These are phyloP conservation scores for Phanerochaete carnosa DNA, from an alignment of 768 basidiomycete species.

Conservation along the genomic window DNA sequence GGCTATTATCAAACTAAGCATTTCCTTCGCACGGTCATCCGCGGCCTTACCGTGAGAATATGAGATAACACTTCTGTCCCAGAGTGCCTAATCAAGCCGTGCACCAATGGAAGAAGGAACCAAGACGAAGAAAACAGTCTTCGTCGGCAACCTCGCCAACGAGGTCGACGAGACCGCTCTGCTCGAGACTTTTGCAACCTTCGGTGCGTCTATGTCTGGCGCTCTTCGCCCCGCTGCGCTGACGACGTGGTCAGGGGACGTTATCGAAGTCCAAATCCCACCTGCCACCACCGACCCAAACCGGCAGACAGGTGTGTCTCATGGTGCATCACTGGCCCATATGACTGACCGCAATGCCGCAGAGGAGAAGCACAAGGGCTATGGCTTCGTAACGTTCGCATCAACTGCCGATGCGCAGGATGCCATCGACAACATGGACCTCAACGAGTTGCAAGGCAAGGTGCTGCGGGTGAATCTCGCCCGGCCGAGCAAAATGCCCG, in stretches of 20 bases:
- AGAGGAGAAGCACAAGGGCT: slow-evolving; percentile 88
- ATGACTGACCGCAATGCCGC: slow-evolving; percentile 9
- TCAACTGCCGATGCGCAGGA: slow-evolving; percentile 85
- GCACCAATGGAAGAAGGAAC: slow-evolving; percentile 76
- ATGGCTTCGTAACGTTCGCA: slow-evolving; percentile 87
- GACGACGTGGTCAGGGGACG: slow-evolving; percentile 59
- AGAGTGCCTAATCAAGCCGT: neutral
- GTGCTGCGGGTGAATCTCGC: slow-evolving; percentile 85
- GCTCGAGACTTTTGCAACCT: slow-evolving; percentile 79
- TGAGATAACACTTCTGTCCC: neutral
- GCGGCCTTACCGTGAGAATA: neutral
- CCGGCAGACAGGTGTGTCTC: slow-evolving; percentile 51
- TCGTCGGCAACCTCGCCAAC: slow-evolving; percentile 79
- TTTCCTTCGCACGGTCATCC: slow-evolving; percentile 4
- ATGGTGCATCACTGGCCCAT: slow-evolving; percentile 8
- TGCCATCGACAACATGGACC: slow-evolving; percentile 98
- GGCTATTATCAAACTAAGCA: slow-evolving; percentile 1
- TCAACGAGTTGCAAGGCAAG: slow-evolving; percentile 80
- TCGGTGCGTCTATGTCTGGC: slow-evolving; percentile 53
- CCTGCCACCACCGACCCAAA: slow-evolving; percentile 69
- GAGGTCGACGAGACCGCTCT: slow-evolving; percentile 79
- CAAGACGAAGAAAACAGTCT: slow-evolving; percentile 82
- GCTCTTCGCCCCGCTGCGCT: neutral
- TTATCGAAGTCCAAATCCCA: slow-evolving; percentile 90
- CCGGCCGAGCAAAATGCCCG: slow-evolving; percentile 70